A percentile compares a stretch with the other conserved stretches of the same genome.
These are phyloP conservation scores for Trichoderma guizhouense DNA, from an alignment of 2,329 filamentous ascomycete genomes.

Conservation along the genomic window DNA sequence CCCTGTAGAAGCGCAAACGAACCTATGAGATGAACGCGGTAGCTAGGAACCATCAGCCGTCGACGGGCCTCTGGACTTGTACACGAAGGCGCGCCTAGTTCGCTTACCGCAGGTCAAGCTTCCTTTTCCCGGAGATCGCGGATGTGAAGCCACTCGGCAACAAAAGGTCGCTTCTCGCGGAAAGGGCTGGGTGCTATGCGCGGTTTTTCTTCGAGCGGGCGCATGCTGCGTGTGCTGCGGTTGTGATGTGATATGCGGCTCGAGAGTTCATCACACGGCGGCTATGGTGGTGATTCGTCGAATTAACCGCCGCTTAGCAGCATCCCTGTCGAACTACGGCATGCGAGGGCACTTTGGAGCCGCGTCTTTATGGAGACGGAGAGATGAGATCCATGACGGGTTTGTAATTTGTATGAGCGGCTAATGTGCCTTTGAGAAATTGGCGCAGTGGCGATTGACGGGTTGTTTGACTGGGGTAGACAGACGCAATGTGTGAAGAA, in stretches of 20 bases:
- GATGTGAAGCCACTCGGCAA: not conserved
- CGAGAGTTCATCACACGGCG: not conserved
- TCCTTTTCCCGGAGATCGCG: not conserved
- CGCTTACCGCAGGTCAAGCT: constrained; percentile 1
- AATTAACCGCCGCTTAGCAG: constrained; percentile 16
- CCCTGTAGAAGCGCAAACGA: not conserved
- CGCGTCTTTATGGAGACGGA: not conserved
- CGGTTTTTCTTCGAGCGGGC: not conserved
- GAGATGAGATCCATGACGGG: not conserved
- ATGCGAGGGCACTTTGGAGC: not conserved
- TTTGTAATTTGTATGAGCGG: not conserved
- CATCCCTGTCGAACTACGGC: not conserved
- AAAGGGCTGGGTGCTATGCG: not conserved
- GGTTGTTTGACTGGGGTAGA: not conserved
- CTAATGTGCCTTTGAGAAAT: not conserved
- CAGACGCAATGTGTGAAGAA: not conserved
- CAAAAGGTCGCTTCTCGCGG: constrained; percentile 11
- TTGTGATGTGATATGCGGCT: constrained; percentile 5
- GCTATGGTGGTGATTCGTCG: constrained; percentile 7
- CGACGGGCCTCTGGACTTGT: not conserved
- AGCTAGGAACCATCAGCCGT: not conserved
- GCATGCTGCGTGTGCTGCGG: constrained; percentile 3
- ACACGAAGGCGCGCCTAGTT: constrained; percentile 10
- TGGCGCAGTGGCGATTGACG: not conserved
- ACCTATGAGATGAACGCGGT: not conserved